phyloP scores from a whole-genome alignment of 202 grass and related monocot species.

The Carex arenaria region DNA sequence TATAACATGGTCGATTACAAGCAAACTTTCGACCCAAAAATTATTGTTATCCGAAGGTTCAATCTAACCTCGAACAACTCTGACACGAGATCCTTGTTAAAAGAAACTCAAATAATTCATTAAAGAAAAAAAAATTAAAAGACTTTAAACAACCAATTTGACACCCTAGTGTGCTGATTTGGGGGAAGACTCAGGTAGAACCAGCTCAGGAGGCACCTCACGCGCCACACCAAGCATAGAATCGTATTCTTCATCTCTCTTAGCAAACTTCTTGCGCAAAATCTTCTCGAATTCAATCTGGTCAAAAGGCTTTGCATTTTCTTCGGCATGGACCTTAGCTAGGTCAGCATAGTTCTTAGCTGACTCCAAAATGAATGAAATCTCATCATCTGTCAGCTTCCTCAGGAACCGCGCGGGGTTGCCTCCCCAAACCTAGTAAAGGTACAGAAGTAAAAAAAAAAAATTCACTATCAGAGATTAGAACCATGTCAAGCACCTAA shows the following conservation, averaged over 20 bases:
- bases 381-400: constrained; percentile 69
- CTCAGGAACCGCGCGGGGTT: constrained; percentile 91
- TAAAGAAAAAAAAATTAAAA: constrained; percentile 26
- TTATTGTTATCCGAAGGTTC: constrained; percentile 59
- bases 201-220: constrained; percentile 57
- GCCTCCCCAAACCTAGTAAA: constrained; percentile 69
- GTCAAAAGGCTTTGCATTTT: constrained; percentile 74
- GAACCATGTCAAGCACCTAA: neutral
- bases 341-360: constrained; percentile 64
- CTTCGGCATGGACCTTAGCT: constrained; percentile 57
- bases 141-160: constrained; percentile 20
- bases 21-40: constrained; percentile 52
- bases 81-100: constrained; percentile 31
- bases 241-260: constrained; percentile 51
- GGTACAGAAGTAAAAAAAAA: constrained; percentile 21
- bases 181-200: constrained; percentile 24
- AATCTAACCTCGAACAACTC: constrained; percentile 39
- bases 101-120: constrained; percentile 36
- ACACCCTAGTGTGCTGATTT: constrained; percentile 44
- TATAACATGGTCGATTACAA: constrained; percentile 54
- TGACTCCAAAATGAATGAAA: constrained; percentile 66
- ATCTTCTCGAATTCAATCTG: constrained; percentile 72
- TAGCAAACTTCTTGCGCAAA: constrained; percentile 62
- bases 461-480: constrained; percentile 7
- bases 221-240: constrained; percentile 39